Evolutionary conservation across 2,329 filamentous ascomycete species (phyloP), one percentile per base, ranked within the genome.

Genomic region (Fusarium torulosum): DNA sequence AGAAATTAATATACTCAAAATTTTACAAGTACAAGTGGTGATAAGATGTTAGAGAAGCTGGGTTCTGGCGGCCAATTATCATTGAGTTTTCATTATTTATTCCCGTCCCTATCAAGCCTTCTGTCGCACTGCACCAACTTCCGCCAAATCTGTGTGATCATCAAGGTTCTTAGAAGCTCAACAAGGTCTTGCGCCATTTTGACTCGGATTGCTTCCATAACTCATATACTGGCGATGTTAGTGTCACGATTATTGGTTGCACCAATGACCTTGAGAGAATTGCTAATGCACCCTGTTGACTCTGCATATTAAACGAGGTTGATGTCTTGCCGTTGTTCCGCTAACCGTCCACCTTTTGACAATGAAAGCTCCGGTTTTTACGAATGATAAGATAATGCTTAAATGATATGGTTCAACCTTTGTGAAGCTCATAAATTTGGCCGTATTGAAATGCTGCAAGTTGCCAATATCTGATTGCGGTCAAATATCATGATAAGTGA

Each of bases 81-180:
- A 33, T 33, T 29, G 27, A 10, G 5, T 14, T 7, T 7, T 25
- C 8, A 25, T 33, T 7, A 1, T 15, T 7, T 33, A 15, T 2
- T 15, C 29, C 6, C 10, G 7, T 14, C 6, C 29, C 29, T 33
- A 33, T 14, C 29, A 33, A 33, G 14, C 29, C 6, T 33, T 15
- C 29, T 15, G 4, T 7, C 11, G 13, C 6, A 11, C 29, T 6
- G 29, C 5, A 14, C 14, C 2, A 23, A 25, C 8, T 17, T 6
- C 7, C 15, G 20, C 15, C 20, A 25, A 8, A 43, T 9, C 13
- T 27, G 20, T 7, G 23, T n/a, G 27, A 51, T 53, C 62, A 66
- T 66, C 63, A 62, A 38, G 63, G 62, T 66, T 66, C 62, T 50
- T 43, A 15, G 3, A 4, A 10, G 13, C 29, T 27, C 60, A 62